Percentiles rank a stretch among this genome's conserved stretches.
These are phyloP conservation scores for Metroxylon sagu DNA, from an alignment of 176 grass and related monocot species.

Conservation along the genomic window DNA sequence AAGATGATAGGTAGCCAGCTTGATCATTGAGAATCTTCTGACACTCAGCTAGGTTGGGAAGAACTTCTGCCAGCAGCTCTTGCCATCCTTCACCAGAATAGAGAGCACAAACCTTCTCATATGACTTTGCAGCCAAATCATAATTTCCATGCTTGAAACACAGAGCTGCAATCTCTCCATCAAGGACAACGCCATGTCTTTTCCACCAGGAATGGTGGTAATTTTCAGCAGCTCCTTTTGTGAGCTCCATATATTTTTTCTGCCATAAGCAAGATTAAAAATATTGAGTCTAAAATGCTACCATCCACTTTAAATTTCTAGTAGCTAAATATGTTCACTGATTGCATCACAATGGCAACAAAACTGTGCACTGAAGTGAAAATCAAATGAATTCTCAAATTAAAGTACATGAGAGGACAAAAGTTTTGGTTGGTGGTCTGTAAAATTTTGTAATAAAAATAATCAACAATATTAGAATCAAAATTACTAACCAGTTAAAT, in stretches of 20 bases:
- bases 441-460: too few species aligned
- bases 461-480: too few species aligned
- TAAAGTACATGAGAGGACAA: too few species aligned
- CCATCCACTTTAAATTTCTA: too few species aligned
- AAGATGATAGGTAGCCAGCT: conserved; percentile 82
- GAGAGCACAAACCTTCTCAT: conserved; percentile 90
- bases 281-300: too few species aligned
- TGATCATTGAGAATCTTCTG: conserved; percentile 94
- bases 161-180: conserved; percentile 93
- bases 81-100: conserved; percentile 98
- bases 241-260: conserved; percentile 97
- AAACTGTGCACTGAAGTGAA: too few species aligned
- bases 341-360: too few species aligned
- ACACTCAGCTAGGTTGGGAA: conserved; percentile 92
- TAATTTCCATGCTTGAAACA: conserved; percentile 84
- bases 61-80: conserved; percentile 77
- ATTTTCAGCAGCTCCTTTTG: conserved; percentile 93
- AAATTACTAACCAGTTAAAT: too few species aligned
- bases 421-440: too few species aligned
- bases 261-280: conserved; percentile 26
- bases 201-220: conserved; percentile 99
- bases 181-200: conserved; percentile 95
- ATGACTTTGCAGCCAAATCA: conserved; percentile 89
- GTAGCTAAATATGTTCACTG: too few species aligned
- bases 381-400: too few species aligned